A percentile compares a stretch with the other conserved stretches of the same genome.
These are phyloP conservation scores for Clarireedia paspali DNA, from an alignment of 2,329 filamentous ascomycete species.

Conservation along the genomic window DNA sequence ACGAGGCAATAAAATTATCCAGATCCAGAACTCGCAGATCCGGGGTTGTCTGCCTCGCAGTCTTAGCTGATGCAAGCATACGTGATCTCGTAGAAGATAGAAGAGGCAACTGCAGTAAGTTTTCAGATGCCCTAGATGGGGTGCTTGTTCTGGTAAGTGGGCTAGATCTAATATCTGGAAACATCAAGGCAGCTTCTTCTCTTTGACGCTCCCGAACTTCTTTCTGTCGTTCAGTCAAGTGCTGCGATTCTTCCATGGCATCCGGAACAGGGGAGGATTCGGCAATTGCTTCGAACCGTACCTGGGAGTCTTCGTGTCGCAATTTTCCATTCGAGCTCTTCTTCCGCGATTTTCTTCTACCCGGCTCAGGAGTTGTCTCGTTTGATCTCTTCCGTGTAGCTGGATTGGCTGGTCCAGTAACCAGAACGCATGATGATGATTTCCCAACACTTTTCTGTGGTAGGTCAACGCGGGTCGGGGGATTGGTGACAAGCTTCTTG, in stretches of 20 bases:
- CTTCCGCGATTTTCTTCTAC: conserved; percentile 29
- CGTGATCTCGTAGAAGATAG: conserved; percentile 19
- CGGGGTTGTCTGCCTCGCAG: conserved; percentile 21
- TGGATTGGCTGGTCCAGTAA: conserved; percentile 5
- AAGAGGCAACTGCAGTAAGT: conserved; percentile 18
- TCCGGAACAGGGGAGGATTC: conserved; percentile 47
- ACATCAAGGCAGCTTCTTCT: conserved; percentile 54
- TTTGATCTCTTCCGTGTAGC: conserved; percentile 17
- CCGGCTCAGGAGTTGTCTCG: conserved; percentile 29
- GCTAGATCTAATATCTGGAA: conserved; percentile 58
- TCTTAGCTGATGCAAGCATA: background rate
- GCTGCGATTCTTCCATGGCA: conserved; percentile 54
- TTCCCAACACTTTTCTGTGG: background rate
- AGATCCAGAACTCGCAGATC: conserved; percentile 19
- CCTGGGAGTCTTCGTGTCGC: conserved; percentile 75
- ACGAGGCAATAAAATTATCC: conserved; percentile 40
- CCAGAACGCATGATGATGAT: conserved; percentile 21
- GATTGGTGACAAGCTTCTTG: no score
- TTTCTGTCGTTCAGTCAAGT: conserved; percentile 70
- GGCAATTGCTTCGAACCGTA: conserved; percentile 67
- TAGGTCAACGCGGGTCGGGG: no score
- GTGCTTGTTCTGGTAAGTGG: conserved; percentile 25
- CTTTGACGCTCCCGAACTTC: conserved; percentile 69
- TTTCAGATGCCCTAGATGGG: conserved; percentile 20
- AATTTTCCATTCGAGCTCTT: conserved; percentile 42